Percentiles rank a stretch among this genome's conserved stretches.
Conservation (phyloP, 257 asterid species). For the Solanum chiquidenum region DNA sequence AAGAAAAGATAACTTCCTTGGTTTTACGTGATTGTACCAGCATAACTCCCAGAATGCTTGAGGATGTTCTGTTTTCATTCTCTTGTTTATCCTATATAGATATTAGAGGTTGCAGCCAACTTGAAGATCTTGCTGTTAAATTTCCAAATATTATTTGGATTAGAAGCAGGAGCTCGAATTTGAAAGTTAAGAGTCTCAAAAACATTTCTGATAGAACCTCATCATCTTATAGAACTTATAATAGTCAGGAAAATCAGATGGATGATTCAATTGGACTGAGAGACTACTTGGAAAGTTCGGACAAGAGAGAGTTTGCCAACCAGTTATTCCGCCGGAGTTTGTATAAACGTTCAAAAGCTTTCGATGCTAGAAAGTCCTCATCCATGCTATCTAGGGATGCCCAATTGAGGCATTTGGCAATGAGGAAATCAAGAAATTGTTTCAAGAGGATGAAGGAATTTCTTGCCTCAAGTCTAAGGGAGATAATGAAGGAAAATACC, state of each 20-base stretch:
- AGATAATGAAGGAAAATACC: slow-evolving; percentile 76
- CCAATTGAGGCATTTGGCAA: slow-evolving; percentile 76
- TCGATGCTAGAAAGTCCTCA: slow-evolving; percentile 88
- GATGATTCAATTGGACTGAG: slow-evolving; percentile 92
- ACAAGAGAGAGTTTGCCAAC: slow-evolving; percentile 80
- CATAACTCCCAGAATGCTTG: slow-evolving; percentile 59
- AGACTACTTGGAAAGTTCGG: slow-evolving; percentile 90
- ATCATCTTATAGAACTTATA: slow-evolving; percentile 20
- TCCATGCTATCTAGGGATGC: slow-evolving; percentile 92
- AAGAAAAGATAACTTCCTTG: slow-evolving; percentile 62
- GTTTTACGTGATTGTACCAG: slow-evolving; percentile 71
- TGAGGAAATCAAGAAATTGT: slow-evolving; percentile 73
- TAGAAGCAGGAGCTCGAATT: slow-evolving; percentile 33
- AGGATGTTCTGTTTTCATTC: slow-evolving; percentile 62
- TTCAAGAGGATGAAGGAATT: slow-evolving; percentile 79
- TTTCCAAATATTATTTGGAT: slow-evolving; percentile 82
- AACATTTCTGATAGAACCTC: slow-evolving; percentile 39
- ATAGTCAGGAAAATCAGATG: slow-evolving; percentile 21
- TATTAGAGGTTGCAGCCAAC: slow-evolving; percentile 85
- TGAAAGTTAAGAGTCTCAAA: slow-evolving; percentile 47
- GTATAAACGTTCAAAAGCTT: slow-evolving; percentile 88
- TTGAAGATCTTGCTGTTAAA: slow-evolving; percentile 67
- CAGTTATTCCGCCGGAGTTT: slow-evolving; percentile 86
- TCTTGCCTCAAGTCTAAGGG: slow-evolving; percentile 56
- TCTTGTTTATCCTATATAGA: slow-evolving; percentile 57